Evolutionary conservation across 371 early-diverging fungal genomes (phyloP).

Genomic region (Blastocladiella emersonii): DNA sequence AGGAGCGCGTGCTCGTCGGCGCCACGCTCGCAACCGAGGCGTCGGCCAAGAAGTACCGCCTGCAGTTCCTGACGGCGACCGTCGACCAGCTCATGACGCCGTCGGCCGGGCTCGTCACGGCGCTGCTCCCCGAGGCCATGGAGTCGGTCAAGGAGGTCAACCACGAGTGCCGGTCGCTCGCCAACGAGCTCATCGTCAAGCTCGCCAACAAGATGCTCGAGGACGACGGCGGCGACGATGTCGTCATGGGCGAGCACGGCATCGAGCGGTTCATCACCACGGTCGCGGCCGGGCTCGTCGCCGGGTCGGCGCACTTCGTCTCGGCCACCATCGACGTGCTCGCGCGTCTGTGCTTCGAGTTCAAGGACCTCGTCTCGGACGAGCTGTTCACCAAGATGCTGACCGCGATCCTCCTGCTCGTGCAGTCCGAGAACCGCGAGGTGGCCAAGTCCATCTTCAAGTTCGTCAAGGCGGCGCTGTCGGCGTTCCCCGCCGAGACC

Average conservation of each 20-base stretch:
- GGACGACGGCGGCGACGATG: constrained; percentile 19
- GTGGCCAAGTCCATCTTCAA: constrained; percentile 81
- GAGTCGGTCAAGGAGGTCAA: constrained; percentile 83
- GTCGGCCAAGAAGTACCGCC: constrained; percentile 30
- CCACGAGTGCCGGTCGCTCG: constrained; percentile 68
- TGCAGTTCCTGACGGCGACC: constrained; percentile 46
- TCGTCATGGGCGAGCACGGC: constrained; percentile 23
- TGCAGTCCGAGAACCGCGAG: constrained; percentile 69
- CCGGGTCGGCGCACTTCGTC: constrained; percentile 80
- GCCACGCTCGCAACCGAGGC: constrained; percentile 31
- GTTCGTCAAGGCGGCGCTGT: constrained; percentile 80
- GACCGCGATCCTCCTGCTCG: constrained; percentile 44
- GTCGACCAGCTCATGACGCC: constrained; percentile 35
- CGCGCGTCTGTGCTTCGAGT: constrained; percentile 78
- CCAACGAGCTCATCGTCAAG: constrained; percentile 68
- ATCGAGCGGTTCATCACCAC: constrained; percentile 32
- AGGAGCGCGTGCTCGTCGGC: constrained; percentile 28
- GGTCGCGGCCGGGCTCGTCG: constrained; percentile 89
- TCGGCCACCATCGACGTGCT: constrained; percentile 74
- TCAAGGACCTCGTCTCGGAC: constrained; percentile 44
- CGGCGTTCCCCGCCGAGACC: constrained; percentile 52
- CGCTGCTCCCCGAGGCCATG: constrained; percentile 76
- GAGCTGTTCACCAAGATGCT: constrained; percentile 50
- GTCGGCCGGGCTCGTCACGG: constrained; percentile 55
- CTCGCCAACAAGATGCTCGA: constrained; percentile 80